Conservation (phyloP, 768 basidiomycete genomes). For the Hemileccinum impolitum region DNA sequence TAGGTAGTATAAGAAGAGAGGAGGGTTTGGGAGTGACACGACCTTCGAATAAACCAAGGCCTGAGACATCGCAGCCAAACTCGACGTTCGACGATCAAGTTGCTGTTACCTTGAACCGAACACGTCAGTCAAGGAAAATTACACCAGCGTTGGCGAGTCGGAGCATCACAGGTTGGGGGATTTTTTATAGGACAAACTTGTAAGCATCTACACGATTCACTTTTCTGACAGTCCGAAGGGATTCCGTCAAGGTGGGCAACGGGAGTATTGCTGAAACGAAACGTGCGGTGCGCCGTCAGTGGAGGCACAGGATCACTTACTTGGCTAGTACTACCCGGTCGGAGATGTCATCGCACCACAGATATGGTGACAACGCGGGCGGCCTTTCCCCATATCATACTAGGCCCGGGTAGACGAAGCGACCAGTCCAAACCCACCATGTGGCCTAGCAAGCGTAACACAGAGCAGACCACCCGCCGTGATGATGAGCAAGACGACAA, state of each 20-base stretch:
- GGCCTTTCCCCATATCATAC: not conserved
- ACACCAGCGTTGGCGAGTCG: slow-evolving; percentile 27
- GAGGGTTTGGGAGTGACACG: slow-evolving; percentile 3
- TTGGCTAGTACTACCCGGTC: too few species aligned
- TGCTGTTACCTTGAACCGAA: slow-evolving; percentile 47
- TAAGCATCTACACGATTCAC: too few species aligned
- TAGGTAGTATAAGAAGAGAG: not conserved
- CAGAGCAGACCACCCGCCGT: not conserved
- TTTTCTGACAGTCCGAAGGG: too few species aligned
- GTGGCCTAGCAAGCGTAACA: slow-evolving; percentile 1
- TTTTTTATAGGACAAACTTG: too few species aligned
- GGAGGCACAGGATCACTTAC: too few species aligned
- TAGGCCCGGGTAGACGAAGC: not conserved
- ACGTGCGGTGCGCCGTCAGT: too few species aligned
- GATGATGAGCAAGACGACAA: slow-evolving; percentile 15
- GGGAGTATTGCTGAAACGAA: too few species aligned
- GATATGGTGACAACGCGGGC: slow-evolving; percentile 1
- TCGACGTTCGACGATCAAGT: slow-evolving; percentile 58
- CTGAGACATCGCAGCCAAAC: slow-evolving; percentile 58
- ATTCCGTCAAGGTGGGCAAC: too few species aligned
- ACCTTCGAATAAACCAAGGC: slow-evolving; percentile 62
- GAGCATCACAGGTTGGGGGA: too few species aligned
- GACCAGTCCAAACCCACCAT: not conserved
- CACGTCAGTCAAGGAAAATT: slow-evolving; percentile 50
- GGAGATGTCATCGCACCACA: too few species aligned